Evolutionary conservation across 2,329 filamentous ascomycete genomes (phyloP).

Genomic region (Ramichloridium luteum): DNA sequence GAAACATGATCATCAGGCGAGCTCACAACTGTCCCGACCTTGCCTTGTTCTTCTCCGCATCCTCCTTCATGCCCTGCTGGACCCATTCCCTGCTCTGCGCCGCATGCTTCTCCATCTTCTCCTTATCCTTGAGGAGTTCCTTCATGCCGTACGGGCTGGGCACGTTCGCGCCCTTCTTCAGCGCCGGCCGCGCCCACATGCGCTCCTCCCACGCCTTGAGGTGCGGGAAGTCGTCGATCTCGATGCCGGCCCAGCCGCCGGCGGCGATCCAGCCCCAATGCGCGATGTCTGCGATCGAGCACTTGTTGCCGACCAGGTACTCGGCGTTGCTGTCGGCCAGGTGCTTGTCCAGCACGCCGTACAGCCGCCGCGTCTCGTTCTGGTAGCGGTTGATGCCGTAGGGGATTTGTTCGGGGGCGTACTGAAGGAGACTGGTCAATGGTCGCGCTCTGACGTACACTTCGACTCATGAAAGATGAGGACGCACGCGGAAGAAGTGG

Average conservation of each 20-base stretch:
- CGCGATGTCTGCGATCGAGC: conserved; percentile 62
- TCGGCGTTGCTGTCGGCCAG: conserved; percentile 41
- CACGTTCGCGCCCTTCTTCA: conserved; percentile 62
- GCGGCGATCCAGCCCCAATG: conserved; percentile 65
- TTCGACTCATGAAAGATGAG: background rate
- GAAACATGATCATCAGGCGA: background rate
- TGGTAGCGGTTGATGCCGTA: conserved; percentile 66
- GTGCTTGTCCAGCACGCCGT: conserved; percentile 62
- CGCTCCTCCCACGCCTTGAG: conserved; percentile 66
- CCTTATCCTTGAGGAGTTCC: conserved; percentile 46
- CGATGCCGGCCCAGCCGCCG: conserved; percentile 48
- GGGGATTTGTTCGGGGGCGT: conserved; percentile 69
- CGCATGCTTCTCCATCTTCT: conserved; percentile 45
- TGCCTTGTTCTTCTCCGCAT: conserved; percentile 39
- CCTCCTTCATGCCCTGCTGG: conserved; percentile 55
- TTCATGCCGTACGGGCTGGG: conserved; percentile 51
- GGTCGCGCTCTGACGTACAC: background rate
- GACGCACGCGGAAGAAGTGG: conserved; percentile 52
- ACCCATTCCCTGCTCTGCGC: conserved; percentile 47
- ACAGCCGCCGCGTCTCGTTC: conserved; percentile 74
- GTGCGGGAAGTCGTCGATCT: conserved; percentile 62
- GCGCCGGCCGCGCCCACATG: conserved; percentile 54
- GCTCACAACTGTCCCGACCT: background rate
- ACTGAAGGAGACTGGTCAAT: conserved; percentile 32
- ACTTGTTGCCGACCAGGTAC: conserved; percentile 51